Percentiles rank a stretch among this genome's conserved stretches.
phyloP scores from a whole-genome alignment of 768 basidiomycete species.

The Lactifluus subvellereus region DNA sequence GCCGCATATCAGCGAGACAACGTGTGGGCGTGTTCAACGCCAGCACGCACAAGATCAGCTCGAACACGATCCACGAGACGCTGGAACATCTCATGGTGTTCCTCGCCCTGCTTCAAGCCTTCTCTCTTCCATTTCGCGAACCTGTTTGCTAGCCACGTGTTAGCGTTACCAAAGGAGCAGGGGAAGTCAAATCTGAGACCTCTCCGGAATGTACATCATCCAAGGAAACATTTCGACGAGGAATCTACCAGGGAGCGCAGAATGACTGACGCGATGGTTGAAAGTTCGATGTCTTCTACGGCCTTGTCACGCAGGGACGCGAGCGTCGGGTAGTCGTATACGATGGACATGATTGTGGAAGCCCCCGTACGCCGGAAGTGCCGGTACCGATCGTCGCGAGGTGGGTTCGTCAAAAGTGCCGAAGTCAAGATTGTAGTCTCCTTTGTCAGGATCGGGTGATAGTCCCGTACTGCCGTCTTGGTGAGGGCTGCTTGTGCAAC shows the following conservation, averaged over 20 bases:
- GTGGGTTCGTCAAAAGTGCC: slow-evolving; percentile 28
- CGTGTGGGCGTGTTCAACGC: neutral
- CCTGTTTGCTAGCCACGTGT: neutral
- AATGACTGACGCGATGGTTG: neutral
- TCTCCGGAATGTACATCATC: slow-evolving; percentile 13
- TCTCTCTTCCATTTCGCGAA: slow-evolving; percentile 14
- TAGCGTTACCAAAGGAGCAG: neutral
- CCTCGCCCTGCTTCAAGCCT: neutral
- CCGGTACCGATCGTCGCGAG: slow-evolving; percentile 26
- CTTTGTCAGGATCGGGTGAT: slow-evolving; percentile 26
- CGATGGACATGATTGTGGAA: slow-evolving; percentile 28
- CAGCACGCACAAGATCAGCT: neutral
- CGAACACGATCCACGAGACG: slow-evolving; percentile 7
- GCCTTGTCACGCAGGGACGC: neutral
- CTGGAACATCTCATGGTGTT: slow-evolving; percentile 1
- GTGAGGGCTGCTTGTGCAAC: slow-evolving; percentile 32
- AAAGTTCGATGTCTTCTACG: neutral
- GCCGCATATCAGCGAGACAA: neutral
- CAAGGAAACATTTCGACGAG: slow-evolving; percentile 10
- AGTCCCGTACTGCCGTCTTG: slow-evolving; percentile 24
- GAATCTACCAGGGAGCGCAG: neutral
- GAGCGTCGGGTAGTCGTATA: slow-evolving; percentile 25
- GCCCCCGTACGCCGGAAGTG: slow-evolving; percentile 29
- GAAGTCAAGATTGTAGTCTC: slow-evolving; percentile 31
- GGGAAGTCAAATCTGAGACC: neutral